Evolutionary conservation across 139 green algal genomes (phyloP).

Genomic region (Yamagishiella unicocca): DNA sequence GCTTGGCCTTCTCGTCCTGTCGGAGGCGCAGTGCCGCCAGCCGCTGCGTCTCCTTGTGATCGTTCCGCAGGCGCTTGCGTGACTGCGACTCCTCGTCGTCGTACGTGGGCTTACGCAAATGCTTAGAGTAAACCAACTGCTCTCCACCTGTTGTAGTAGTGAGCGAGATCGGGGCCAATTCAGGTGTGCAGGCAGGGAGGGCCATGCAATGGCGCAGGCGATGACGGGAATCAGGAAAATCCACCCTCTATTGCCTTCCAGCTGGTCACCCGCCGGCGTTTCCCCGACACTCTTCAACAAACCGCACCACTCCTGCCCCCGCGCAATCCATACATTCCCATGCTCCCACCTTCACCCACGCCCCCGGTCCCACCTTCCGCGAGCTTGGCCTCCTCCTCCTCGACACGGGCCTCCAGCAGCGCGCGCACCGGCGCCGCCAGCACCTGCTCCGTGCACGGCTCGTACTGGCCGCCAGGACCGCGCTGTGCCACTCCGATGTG

Average conservation of each 20-base stretch:
- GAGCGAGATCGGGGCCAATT: too few species aligned
- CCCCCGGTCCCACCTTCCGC: background rate
- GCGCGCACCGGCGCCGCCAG: background rate
- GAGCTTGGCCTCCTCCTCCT: slow-evolving; percentile 37
- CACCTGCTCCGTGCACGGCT: background rate
- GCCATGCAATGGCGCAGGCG: too few species aligned
- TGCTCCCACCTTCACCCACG: too few species aligned
- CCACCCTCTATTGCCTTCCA: too few species aligned
- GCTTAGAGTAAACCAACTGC: slow-evolving; percentile 31
- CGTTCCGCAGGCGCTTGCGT: slow-evolving; percentile 30
- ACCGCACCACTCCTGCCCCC: too few species aligned
- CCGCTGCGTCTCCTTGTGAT: slow-evolving; percentile 25
- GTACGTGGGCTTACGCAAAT: background rate
- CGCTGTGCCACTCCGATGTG: slow-evolving; percentile 24
- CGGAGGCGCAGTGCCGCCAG: slow-evolving; percentile 39
- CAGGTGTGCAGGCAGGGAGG: too few species aligned
- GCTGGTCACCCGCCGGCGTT: too few species aligned
- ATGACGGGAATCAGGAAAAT: too few species aligned
- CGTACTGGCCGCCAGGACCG: background rate
- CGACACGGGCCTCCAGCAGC: slow-evolving; percentile 10
- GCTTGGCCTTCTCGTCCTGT: slow-evolving; percentile 28
- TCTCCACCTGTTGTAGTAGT: slow-evolving; percentile 32
- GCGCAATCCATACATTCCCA: too few species aligned
- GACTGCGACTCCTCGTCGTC: slow-evolving; percentile 1
- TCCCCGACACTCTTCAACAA: too few species aligned